Percentiles rank a stretch among this genome's conserved stretches.
phyloP scores from a whole-genome alignment of 441 rosid genomes.

The Arabidopsis hybrid region DNA sequence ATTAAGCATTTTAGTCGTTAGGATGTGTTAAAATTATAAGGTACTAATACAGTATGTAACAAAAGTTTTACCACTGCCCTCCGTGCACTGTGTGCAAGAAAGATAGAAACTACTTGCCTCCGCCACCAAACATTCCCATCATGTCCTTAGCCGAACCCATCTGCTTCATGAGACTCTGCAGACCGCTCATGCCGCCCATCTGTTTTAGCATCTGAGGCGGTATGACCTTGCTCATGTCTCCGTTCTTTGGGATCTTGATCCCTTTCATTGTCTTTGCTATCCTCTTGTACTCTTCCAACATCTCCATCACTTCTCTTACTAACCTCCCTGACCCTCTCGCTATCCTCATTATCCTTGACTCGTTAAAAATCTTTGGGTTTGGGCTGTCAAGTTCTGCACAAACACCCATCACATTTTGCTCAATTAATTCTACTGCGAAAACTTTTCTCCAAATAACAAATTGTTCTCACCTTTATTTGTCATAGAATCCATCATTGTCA shows the following conservation, averaged over 20 bases:
- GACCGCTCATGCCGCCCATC: slow-evolving; percentile 90
- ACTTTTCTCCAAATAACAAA: neutral
- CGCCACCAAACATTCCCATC: slow-evolving; percentile 78
- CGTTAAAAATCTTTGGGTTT: slow-evolving; percentile 82
- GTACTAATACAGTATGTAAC: neutral
- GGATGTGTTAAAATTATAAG: neutral
- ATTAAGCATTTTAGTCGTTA: neutral
- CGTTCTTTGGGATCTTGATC: slow-evolving; percentile 84
- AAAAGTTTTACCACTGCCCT: neutral
- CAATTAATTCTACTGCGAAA: neutral
- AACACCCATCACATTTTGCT: neutral
- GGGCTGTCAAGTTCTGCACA: slow-evolving; percentile 86
- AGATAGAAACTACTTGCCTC: slow-evolving; percentile 50
- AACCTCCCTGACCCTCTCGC: slow-evolving; percentile 90
- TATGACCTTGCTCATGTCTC: slow-evolving; percentile 86
- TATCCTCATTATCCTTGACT: slow-evolving; percentile 73
- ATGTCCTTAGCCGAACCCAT: slow-evolving; percentile 88
- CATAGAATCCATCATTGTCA: slow-evolving; percentile 99
- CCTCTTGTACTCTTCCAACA: slow-evolving; percentile 69
- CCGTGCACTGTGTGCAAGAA: neutral
- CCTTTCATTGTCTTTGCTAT: slow-evolving; percentile 83
- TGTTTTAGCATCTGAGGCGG: slow-evolving; percentile 92
- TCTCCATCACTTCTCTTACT: slow-evolving; percentile 78
- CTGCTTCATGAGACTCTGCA: slow-evolving; percentile 90
- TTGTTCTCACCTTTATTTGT: slow-evolving; percentile 73